These are phyloP conservation scores for Colletotrichum sp. DNA, from an alignment of 2,329 filamentous ascomycete species.

Conservation along the genomic window DNA sequence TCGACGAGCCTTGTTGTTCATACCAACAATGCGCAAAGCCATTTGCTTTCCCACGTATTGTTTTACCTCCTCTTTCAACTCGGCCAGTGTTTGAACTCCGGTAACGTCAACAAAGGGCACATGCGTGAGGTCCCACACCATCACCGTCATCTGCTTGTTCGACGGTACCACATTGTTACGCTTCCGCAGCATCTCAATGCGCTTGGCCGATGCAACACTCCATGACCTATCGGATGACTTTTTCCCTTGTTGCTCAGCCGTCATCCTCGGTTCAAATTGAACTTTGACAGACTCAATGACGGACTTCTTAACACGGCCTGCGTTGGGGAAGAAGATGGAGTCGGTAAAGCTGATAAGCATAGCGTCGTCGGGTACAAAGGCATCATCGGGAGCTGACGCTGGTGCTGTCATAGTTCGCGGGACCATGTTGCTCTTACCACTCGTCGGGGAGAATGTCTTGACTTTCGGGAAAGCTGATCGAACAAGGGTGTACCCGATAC, in stretches of 20 bases:
- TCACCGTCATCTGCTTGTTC: constrained; percentile 45
- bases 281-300: constrained; percentile 55
- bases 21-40: constrained; percentile 53
- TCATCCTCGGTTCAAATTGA: constrained; percentile 40
- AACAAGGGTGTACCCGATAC: constrained; percentile 64
- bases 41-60: constrained; percentile 52
- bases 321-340: constrained; percentile 66
- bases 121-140: constrained; percentile 57
- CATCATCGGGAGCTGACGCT: constrained; percentile 20
- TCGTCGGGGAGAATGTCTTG: constrained; percentile 32
- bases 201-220: constrained; percentile 57
- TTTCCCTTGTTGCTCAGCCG: constrained; percentile 43
- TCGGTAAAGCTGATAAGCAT: constrained; percentile 63
- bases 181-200: constrained; percentile 49
- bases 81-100: constrained; percentile 52
- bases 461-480: constrained; percentile 60
- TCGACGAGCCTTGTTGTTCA: constrained; percentile 45
- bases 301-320: constrained; percentile 53
- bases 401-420: constrained; percentile 28
- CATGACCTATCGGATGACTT: constrained; percentile 51
- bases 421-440: constrained; percentile 31
- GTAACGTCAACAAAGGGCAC: constrained; percentile 61
- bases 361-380: constrained; percentile 49
- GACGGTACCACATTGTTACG: constrained; percentile 37
- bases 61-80: constrained; percentile 51